Conservation (phyloP, 305 asterid species). For the Fraxinus angustifolia region DNA sequence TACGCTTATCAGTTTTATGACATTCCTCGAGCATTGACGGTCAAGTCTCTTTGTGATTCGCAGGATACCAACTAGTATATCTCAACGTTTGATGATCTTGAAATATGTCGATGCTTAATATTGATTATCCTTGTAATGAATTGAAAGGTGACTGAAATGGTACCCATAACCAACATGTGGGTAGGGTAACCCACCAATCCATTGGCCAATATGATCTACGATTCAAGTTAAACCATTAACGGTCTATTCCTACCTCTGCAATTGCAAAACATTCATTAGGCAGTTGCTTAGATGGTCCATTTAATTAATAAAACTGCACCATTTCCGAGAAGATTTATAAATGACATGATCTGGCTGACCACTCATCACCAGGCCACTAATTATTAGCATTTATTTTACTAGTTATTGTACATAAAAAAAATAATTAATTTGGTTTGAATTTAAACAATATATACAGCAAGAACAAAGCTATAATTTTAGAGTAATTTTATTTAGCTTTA, state of each 20-base stretch:
- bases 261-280: conserved; percentile 19
- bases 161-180: conserved; percentile 34
- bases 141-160: conserved; percentile 1
- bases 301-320: conserved; percentile 13
- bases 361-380: not conserved
- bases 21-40: not conserved
- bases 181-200: conserved; percentile 21
- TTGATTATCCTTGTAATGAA: not conserved
- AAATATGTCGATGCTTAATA: not conserved
- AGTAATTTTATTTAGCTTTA: too few species aligned
- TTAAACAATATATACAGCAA: not conserved
- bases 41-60: not conserved
- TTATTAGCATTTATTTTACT: conserved; percentile 28
- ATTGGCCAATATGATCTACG: not conserved
- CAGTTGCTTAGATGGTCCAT: conserved; percentile 38
- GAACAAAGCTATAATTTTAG: not conserved
- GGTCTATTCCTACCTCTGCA: not conserved
- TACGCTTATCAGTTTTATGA: not conserved
- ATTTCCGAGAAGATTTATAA: conserved; percentile 9
- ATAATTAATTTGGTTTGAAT: not conserved
- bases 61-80: not conserved
- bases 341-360: conserved; percentile 7
- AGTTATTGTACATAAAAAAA: not conserved
- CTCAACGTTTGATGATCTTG: not conserved
- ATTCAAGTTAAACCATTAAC: not conserved